phyloP scores from a whole-genome alignment of 2,329 filamentous ascomycete species.

The Fusarium kyushuense region DNA sequence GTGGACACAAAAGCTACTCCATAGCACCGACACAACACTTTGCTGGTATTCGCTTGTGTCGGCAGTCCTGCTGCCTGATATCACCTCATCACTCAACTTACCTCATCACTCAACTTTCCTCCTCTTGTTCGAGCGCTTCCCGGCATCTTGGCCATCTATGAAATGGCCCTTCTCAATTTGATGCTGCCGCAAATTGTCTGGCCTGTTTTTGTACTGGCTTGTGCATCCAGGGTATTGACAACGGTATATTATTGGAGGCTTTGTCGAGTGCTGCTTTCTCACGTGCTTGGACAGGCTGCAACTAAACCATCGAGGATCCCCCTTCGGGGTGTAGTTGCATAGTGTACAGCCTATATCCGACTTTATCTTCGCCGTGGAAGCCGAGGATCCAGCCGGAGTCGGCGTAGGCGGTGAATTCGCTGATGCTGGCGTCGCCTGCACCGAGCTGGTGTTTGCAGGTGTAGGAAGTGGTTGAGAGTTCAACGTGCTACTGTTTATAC shows the following conservation, averaged over 20 bases:
- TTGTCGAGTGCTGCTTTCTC: constrained; percentile 64
- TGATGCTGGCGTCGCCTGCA: constrained; percentile 40
- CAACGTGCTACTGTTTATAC: constrained; percentile 31
- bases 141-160: constrained; percentile 57
- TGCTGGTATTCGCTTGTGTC: neutral
- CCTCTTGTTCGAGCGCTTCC: constrained; percentile 60
- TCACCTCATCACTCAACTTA: constrained; percentile 50
- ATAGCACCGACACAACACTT: neutral
- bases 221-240: constrained; percentile 66
- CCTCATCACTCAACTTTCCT: constrained; percentile 61
- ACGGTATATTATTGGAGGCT: constrained; percentile 63
- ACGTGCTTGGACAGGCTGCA: constrained; percentile 71
- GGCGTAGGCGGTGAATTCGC: constrained; percentile 45
- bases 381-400: constrained; percentile 16
- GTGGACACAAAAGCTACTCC: neutral
- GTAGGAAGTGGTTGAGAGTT: constrained; percentile 41
- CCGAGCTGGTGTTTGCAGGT: constrained; percentile 38
- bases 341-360: constrained; percentile 62
- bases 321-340: constrained; percentile 67
- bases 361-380: constrained; percentile 54
- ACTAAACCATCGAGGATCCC: constrained; percentile 69
- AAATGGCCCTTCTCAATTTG: constrained; percentile 68
- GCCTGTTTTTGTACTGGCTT: constrained; percentile 67
- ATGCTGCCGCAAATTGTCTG: constrained; percentile 68
- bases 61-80: neutral